These are phyloP conservation scores for Mycena indigotica DNA, from an alignment of 768 basidiomycete species.

Conservation along the genomic window DNA sequence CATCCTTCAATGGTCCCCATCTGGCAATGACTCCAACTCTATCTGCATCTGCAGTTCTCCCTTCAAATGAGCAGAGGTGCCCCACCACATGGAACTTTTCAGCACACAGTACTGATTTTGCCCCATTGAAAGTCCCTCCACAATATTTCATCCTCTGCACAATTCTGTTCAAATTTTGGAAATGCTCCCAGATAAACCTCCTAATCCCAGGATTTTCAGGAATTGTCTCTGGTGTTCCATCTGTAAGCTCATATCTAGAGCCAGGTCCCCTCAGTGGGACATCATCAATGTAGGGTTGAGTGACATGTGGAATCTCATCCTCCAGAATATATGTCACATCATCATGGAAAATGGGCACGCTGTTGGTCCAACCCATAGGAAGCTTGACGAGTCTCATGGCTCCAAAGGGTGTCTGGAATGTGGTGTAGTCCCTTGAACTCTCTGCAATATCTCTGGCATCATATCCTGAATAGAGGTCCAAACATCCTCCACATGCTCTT, in stretches of 20 bases:
- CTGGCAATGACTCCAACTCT: constrained; percentile 28
- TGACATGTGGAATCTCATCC: constrained; percentile 30
- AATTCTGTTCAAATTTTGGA: constrained; percentile 17
- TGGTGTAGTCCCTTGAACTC: constrained; percentile 31
- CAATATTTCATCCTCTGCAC: constrained; percentile 8
- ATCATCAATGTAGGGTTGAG: constrained; percentile 34
- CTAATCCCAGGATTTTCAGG: constrained; percentile 20
- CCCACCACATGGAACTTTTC: constrained; percentile 40
- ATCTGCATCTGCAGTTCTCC: constrained; percentile 27
- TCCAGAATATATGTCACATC: constrained; percentile 30
- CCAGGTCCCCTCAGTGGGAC: constrained; percentile 27
- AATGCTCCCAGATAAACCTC: constrained; percentile 20
- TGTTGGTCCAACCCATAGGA: constrained; percentile 36
- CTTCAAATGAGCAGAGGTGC: constrained; percentile 38
- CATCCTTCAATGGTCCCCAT: constrained; percentile 20
- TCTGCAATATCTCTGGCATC: constrained; percentile 29
- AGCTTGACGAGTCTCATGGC: constrained; percentile 23
- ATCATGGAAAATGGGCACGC: constrained; percentile 33
- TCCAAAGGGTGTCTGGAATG: constrained; percentile 30
- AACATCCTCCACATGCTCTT: constrained; percentile 21
- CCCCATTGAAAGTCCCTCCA: constrained; percentile 27
- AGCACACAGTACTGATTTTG: constrained; percentile 31
- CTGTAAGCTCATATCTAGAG: constrained; percentile 21
- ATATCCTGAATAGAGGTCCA: constrained; percentile 30
- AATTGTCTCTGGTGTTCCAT: constrained; percentile 27